These are phyloP conservation scores for Suhomyces taliae DNA, from an alignment of 1,139 yeast species.

Conservation along the genomic window DNA sequence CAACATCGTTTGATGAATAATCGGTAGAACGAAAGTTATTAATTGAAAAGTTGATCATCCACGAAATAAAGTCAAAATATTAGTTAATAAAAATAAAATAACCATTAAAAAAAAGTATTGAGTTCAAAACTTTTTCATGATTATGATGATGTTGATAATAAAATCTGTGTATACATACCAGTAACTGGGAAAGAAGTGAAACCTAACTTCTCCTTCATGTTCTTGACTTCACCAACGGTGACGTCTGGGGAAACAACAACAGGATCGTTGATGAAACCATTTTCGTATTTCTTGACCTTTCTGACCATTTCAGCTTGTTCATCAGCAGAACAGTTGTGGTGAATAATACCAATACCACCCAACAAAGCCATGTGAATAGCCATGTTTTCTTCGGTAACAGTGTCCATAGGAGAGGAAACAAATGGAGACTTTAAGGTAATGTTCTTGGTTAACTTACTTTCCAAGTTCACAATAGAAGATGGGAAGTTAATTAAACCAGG, in stretches of 20 bases:
- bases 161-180: constrained; percentile 64
- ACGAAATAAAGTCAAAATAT: constrained; percentile 22
- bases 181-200: constrained; percentile 99
- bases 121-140: neutral
- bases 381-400: constrained; percentile 96
- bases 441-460: constrained; percentile 84
- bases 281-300: constrained; percentile 94
- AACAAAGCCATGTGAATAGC: constrained; percentile 98
- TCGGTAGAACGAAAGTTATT: constrained; percentile 99
- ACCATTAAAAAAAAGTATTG: neutral
- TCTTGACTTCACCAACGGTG: constrained; percentile 81
- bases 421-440: constrained; percentile 92
- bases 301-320: constrained; percentile 99
- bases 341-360: constrained; percentile 99
- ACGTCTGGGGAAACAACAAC: constrained; percentile 73
- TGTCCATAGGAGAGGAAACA: constrained; percentile 98
- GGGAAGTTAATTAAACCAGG: constrained; percentile 96
- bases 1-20: constrained; percentile 93
- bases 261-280: constrained; percentile 96
- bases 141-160: constrained; percentile 2
- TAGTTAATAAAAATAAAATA: constrained; percentile 8
- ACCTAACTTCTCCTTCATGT: constrained; percentile 71
- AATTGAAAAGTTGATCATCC: constrained; percentile 58
- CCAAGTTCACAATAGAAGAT: constrained; percentile 71
- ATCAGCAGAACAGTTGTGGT: constrained; percentile 94